Evolutionary conservation across 805 yeast species (phyloP), one percentile per base, ranked within the genome.

Genomic region (Wickerhamiella allomyrinae): DNA sequence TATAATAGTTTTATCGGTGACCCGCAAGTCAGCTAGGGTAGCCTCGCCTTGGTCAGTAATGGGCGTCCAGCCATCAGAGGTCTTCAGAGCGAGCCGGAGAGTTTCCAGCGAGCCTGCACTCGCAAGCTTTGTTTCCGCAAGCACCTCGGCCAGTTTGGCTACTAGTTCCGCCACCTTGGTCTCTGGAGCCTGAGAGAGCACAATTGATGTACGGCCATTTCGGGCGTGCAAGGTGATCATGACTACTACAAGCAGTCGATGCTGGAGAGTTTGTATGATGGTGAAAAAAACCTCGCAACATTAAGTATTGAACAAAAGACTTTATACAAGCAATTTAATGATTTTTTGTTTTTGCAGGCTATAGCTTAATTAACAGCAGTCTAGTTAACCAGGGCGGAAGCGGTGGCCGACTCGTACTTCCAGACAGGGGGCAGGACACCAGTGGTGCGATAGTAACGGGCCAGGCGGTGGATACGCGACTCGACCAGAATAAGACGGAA

Each of bases 361-460:
- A 34, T 34, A 34, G 37, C 37, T 34, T 34, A 34, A 22, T 44
- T 35, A 37, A 31, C 34, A 22, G 17, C 37, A 29, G 43, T 51
- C 73, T 86, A 91, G 83, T 89, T 89, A 66, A 91, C 99, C 73
- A 91, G 79, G 71, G 99, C 94, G 64, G 98, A 91, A 67, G 99
- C 99, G 67, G 98, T 91, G 68, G 98, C 95, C 60, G 98, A 89
- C 78, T 91, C 99, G 94, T 83, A 91, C 77, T 91, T 91, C 99
- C 99, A 91, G 91, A 82, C 87, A 69, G 99, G 97, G 63, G 99
- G 98, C 67, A 91, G 80, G 63, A 91, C 97, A 66, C 94, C 76
- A 63, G 85, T 95, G 63, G 95, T 84, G 85, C 95, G 89, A 95
- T 91, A 91, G 93, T 91, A 91, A 77, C 99, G 84, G 61, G 98